phyloP scores from a whole-genome alignment of 768 basidiomycete species.

The Boletus sp. region DNA sequence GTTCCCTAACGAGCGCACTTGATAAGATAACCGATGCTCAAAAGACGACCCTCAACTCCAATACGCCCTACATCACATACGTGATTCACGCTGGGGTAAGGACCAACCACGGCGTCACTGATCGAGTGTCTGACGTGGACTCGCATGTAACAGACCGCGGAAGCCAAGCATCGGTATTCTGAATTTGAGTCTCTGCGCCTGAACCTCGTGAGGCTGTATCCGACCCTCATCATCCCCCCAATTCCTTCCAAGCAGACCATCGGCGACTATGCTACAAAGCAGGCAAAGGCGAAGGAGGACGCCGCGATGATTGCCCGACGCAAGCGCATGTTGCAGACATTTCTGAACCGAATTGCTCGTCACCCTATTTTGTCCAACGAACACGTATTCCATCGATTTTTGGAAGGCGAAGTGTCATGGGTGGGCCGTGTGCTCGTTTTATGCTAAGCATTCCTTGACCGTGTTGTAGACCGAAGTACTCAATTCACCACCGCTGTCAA shows the following conservation, averaged over 20 bases:
- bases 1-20: slow-evolving; percentile 9
- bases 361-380: slow-evolving; percentile 97
- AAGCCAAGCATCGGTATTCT: slow-evolving; percentile 90
- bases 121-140: slow-evolving; percentile 8
- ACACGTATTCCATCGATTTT: slow-evolving; percentile 92
- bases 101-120: slow-evolving; percentile 5
- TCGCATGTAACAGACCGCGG: slow-evolving; percentile 55
- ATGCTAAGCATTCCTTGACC: slow-evolving; percentile 4
- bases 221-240: slow-evolving; percentile 94
- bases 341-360: slow-evolving; percentile 82
- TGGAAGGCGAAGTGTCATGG: slow-evolving; percentile 97
- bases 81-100: slow-evolving; percentile 85
- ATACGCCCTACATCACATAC: slow-evolving; percentile 91
- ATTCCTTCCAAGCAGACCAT: slow-evolving; percentile 97
- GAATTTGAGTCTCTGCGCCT: slow-evolving; percentile 93
- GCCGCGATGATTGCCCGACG: slow-evolving; percentile 85
- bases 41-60: slow-evolving; percentile 90
- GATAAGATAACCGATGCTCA: slow-evolving; percentile 89
- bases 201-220: slow-evolving; percentile 84
- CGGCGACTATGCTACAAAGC: slow-evolving; percentile 96
- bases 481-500: slow-evolving; percentile 87
- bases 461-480: slow-evolving; percentile 76
- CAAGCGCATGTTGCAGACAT: slow-evolving; percentile 94
- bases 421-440: slow-evolving; percentile 40
- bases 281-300: slow-evolving; percentile 96